Evolutionary conservation across 352 stramenopile genomes (phyloP).

Genomic region (Globisporangium acanthophoron): DNA sequence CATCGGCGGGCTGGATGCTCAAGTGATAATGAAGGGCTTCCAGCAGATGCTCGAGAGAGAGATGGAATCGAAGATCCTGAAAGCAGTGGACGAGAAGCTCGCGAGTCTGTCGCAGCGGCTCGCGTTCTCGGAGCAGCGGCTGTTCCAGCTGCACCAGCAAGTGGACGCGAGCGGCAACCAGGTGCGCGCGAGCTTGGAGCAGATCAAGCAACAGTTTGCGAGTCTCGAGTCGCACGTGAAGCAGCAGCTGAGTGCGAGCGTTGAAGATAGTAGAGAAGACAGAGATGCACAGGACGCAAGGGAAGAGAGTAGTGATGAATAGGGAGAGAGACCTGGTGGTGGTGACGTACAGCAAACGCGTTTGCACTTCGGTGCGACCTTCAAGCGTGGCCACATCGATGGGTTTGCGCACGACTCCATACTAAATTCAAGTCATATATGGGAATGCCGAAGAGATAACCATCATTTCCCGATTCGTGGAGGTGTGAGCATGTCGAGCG

Average conservation of each 20-base stretch:
- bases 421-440: too few relatives aligned
- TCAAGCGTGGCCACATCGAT: too few relatives aligned
- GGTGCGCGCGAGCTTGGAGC: slow-evolving; percentile 27
- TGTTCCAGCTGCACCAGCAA: slow-evolving; percentile 59
- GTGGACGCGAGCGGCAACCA: slow-evolving; percentile 30
- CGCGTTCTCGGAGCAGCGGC: slow-evolving; percentile 53
- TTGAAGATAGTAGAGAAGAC: neutral
- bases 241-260: slow-evolving; percentile 16
- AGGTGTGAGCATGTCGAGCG: too few relatives aligned
- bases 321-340: too few relatives aligned
- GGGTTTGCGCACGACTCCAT: too few relatives aligned
- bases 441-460: too few relatives aligned
- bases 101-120: slow-evolving; percentile 46
- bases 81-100: slow-evolving; percentile 55
- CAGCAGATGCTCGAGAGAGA: slow-evolving; percentile 62
- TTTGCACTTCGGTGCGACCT: too few relatives aligned
- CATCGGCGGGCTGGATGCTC: slow-evolving; percentile 22
- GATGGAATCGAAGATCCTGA: slow-evolving; percentile 62
- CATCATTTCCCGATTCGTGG: too few relatives aligned
- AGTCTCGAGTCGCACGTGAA: slow-evolving; percentile 32
- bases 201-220: slow-evolving; percentile 41
- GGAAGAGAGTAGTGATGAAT: too few relatives aligned
- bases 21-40: slow-evolving; percentile 37
- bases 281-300: neutral
- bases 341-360: too few relatives aligned